Conservation (phyloP, 2,329 filamentous ascomycete genomes). For the Gliomastix tumulicola region DNA sequence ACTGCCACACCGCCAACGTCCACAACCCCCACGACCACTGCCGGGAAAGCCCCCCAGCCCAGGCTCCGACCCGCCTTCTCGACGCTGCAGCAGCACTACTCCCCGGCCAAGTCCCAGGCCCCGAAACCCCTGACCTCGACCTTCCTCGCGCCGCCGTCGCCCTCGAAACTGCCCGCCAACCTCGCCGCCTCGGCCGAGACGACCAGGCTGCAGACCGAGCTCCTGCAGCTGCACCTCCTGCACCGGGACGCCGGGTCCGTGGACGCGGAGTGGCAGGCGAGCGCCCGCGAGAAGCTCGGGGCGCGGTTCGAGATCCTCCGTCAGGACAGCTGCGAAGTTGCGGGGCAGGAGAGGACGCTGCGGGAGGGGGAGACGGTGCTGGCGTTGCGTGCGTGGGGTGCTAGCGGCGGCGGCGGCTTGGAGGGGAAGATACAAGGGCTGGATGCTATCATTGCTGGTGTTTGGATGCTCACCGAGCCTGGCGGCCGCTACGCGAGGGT, state of each 20-base stretch:
- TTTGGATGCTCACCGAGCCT: conserved; percentile 50
- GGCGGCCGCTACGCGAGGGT: conserved; percentile 49
- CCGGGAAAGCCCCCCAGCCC: conserved; percentile 13
- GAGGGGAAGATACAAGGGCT: conserved; percentile 52
- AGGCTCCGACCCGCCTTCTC: conserved; percentile 49
- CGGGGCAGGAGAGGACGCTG: conserved; percentile 29
- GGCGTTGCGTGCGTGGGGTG: conserved; percentile 45
- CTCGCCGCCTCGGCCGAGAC: conserved; percentile 52
- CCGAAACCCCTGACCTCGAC: conserved; percentile 56
- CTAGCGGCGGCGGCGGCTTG: conserved; percentile 24
- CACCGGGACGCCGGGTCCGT: conserved; percentile 45
- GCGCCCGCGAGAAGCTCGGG: conserved; percentile 42
- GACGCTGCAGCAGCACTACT: conserved; percentile 61
- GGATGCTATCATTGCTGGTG: conserved; percentile 46
- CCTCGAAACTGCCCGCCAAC: conserved; percentile 54
- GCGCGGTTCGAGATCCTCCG: conserved; percentile 34
- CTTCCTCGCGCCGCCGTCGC: conserved; percentile 52
- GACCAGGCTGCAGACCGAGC: conserved; percentile 52
- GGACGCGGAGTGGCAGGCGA: conserved; percentile 44
- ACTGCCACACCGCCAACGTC: not conserved
- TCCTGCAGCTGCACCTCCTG: conserved; percentile 58
- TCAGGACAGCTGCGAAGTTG: conserved; percentile 22
- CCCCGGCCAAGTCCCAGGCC: conserved; percentile 51
- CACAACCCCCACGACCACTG: conserved; percentile 5
- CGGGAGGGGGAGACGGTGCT: conserved; percentile 43